Evolutionary conservation across 768 basidiomycete species (phyloP), one percentile per base, ranked within the genome.

Genomic region (Termitomyces sp.): DNA sequence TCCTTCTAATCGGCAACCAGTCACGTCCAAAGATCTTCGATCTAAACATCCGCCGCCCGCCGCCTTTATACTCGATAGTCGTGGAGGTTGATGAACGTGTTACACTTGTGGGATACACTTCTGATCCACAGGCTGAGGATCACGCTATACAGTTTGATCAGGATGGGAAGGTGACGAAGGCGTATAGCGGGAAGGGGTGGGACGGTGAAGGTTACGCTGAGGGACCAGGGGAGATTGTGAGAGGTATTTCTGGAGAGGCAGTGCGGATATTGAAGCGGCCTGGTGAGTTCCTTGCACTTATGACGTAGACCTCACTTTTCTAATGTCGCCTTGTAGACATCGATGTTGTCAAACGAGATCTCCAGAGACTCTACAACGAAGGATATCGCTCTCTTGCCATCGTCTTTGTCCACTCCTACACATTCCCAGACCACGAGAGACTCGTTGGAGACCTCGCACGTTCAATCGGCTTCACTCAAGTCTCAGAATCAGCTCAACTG

Each of bases 1-100:
- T 98, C 10, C 81, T 98, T 6, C 80, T 91, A 33, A 98, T 98
- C 58, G 93, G 94, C 9, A 97, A 97, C 70, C 96, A 98, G 70
- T 89, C 93, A 18, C 88, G 96, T 22, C 96, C 96, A 1, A 86
- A 84, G 65, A 97, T 98, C 64, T 98, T 98, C 65, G 95, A 97
- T 71, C 80, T 98, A 26, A 91, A 95, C 65, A 95, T 98, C 69
- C 83, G 86, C 26, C 84, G 92, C 10, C 80, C 88, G 0, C 64
- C 80, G 0, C 88, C 91, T 3, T 76, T 98, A 5, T 98, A 95
- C 70, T 83, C 85, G 0, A 74, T 77, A 3, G 91, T 93, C 4
- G 66, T 93, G 10, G 90, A 87, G 67, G 77, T 83, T 0, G 93
- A 96, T 64, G 96, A 98, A 73, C 87, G 96, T 10, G 96, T 97